Conservation (phyloP, 2,329 filamentous ascomycete species). For the Diaporthe amygdali region DNA sequence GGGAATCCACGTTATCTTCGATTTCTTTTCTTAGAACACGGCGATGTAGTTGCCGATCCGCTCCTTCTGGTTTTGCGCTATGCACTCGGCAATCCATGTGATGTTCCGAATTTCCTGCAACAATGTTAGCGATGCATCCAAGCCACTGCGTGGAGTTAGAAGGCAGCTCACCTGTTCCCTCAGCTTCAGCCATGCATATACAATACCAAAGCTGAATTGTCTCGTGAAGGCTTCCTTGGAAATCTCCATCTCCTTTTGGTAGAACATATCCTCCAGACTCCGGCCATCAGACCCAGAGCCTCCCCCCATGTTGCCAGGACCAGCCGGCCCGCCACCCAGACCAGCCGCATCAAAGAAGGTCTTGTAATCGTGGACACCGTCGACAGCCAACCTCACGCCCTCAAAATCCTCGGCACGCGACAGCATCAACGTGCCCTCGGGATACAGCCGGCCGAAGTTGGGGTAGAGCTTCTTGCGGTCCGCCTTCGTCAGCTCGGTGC, state of each 20-base stretch:
- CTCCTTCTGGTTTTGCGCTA: conserved; percentile 99
- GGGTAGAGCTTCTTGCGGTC: conserved; percentile 98
- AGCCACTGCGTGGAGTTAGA: not conserved
- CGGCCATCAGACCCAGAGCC: conserved; percentile 81
- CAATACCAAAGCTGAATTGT: conserved; percentile 93
- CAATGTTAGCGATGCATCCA: conserved; percentile 36
- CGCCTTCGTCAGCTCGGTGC: conserved; percentile 90
- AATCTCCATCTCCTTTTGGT: conserved; percentile 99
- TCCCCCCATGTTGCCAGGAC: conserved; percentile 84
- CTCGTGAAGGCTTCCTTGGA: conserved; percentile 93
- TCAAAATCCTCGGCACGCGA: conserved; percentile 94
- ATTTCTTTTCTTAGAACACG: conserved; percentile 71
- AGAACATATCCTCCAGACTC: conserved; percentile 96
- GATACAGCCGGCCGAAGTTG: conserved; percentile 86
- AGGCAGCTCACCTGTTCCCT: conserved; percentile 81
- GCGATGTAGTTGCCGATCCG: conserved; percentile 98
- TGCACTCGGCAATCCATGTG: conserved; percentile 99
- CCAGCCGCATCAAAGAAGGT: conserved; percentile 92
- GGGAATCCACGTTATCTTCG: conserved; percentile 26
- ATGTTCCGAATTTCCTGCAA: conserved; percentile 96
- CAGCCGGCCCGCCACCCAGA: conserved; percentile 71
- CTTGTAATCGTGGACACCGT: conserved; percentile 93
- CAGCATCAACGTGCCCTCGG: conserved; percentile 93
- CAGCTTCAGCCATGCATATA: conserved; percentile 98
- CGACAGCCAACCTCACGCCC: conserved; percentile 90